Evolutionary conservation across 176 grass and related monocot species (phyloP).

Genomic region (Secale cereale): DNA sequence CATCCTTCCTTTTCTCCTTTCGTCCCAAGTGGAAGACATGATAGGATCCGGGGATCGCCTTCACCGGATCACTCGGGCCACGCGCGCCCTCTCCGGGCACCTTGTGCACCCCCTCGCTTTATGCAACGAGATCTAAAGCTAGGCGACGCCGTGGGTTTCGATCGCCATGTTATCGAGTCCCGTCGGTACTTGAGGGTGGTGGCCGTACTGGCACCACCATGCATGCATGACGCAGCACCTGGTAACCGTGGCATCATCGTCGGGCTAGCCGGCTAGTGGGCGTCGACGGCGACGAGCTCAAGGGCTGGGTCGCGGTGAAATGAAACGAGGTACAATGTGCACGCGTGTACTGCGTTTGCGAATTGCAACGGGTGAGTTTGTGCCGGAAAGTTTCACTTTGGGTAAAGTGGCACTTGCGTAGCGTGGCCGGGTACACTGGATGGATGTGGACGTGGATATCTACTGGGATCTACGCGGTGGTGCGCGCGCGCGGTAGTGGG

Average conservation of each 20-base stretch:
- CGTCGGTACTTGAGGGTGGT: not conserved
- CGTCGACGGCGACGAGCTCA: too few relatives aligned
- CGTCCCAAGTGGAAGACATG: conserved; percentile 16
- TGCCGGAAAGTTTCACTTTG: not conserved
- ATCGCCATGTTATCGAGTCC: not conserved
- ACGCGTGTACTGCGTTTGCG: not conserved
- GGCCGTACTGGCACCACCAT: not conserved
- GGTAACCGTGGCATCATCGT: too few relatives aligned
- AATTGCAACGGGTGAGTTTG: not conserved
- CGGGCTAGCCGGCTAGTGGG: too few relatives aligned
- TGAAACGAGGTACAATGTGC: not conserved
- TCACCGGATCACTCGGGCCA: not conserved
- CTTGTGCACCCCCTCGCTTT: not conserved
- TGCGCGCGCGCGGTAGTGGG: not conserved
- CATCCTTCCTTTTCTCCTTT: not conserved
- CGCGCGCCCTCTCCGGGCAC: not conserved
- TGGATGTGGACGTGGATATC: too few relatives aligned
- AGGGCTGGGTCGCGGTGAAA: too few relatives aligned
- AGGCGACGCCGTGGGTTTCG: too few relatives aligned
- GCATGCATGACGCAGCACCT: too few relatives aligned
- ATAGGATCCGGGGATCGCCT: not conserved
- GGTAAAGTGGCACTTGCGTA: not conserved
- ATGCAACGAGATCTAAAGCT: not conserved
- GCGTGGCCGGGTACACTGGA: not conserved
- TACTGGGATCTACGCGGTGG: too few relatives aligned